Evolutionary conservation across 2,329 filamentous ascomycete species (phyloP).

Genomic region (Diplodia mutila): DNA sequence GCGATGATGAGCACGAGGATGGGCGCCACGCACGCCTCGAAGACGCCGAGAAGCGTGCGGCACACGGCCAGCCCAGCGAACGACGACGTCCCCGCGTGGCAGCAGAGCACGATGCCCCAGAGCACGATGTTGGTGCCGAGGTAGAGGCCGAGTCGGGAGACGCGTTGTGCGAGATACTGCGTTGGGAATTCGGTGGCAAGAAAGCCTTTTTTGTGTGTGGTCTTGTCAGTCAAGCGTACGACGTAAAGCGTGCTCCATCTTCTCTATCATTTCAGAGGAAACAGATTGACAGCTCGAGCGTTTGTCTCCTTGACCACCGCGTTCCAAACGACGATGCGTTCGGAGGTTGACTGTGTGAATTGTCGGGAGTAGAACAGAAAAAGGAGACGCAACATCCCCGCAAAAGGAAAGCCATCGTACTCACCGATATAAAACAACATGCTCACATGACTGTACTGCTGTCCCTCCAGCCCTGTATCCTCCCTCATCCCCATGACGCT

Average conservation of each 20-base stretch:
- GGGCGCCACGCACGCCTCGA: constrained; percentile 69
- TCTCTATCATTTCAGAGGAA: neutral
- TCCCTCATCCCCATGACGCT: constrained; percentile 66
- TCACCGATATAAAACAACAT: constrained; percentile 30
- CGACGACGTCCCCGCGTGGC: constrained; percentile 20
- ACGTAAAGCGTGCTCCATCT: too few species aligned
- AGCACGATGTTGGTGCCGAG: constrained; percentile 57
- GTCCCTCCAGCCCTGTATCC: constrained; percentile 46
- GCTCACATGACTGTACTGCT: constrained; percentile 29
- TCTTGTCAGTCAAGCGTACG: neutral
- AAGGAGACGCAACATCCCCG: neutral
- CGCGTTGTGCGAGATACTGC: constrained; percentile 64
- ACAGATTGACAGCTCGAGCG: neutral
- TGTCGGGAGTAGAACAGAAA: neutral
- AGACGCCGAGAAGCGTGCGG: constrained; percentile 57
- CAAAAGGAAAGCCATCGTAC: neutral
- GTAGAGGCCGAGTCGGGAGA: constrained; percentile 60
- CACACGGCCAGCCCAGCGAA: constrained; percentile 46
- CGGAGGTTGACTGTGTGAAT: too few species aligned
- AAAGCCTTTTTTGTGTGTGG: constrained; percentile 25
- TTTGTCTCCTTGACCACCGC: too few species aligned
- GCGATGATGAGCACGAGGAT: constrained; percentile 55
- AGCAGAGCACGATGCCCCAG: constrained; percentile 47
- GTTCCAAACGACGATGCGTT: too few species aligned
- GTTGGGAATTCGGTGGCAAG: constrained; percentile 68